Evolutionary conservation across 129 eudicot species (phyloP).

Genomic region (Kitagawia praeruptora): DNA sequence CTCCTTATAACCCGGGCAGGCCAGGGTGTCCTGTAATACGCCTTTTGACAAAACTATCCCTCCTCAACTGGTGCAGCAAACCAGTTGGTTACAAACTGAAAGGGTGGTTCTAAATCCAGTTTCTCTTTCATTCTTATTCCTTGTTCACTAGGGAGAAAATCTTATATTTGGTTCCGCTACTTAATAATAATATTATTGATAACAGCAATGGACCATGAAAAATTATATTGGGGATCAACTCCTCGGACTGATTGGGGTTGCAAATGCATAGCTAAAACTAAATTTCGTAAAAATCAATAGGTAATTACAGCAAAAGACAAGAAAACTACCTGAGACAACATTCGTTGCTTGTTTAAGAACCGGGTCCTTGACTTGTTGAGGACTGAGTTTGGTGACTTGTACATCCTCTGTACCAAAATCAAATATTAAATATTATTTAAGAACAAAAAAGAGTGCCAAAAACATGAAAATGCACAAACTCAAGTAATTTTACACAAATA

Average conservation of each 20-base stretch:
- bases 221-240: neutral
- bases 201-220: neutral
- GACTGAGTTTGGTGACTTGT: constrained; percentile 70
- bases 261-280: neutral
- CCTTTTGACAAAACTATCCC: too few species aligned
- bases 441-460: neutral
- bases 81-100: neutral
- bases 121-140: too few species aligned
- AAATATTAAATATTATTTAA: neutral
- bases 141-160: too few species aligned
- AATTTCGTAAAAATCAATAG: neutral
- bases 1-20: too few species aligned
- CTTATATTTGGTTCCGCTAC: too few species aligned
- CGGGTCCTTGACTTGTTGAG: constrained; percentile 75
- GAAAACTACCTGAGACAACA: constrained; percentile 49
- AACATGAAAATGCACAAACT: neutral
- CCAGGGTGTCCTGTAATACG: too few species aligned
- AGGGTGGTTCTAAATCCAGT: too few species aligned
- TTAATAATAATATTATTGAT: too few species aligned
- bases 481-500: neutral
- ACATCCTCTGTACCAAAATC: constrained; percentile 54
- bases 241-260: neutral
- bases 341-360: constrained; percentile 64
- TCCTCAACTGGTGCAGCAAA: neutral
- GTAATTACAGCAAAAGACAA: neutral